phyloP scores from a whole-genome alignment of 2,329 filamentous ascomycete species.

The Penicillium rolfsii region DNA sequence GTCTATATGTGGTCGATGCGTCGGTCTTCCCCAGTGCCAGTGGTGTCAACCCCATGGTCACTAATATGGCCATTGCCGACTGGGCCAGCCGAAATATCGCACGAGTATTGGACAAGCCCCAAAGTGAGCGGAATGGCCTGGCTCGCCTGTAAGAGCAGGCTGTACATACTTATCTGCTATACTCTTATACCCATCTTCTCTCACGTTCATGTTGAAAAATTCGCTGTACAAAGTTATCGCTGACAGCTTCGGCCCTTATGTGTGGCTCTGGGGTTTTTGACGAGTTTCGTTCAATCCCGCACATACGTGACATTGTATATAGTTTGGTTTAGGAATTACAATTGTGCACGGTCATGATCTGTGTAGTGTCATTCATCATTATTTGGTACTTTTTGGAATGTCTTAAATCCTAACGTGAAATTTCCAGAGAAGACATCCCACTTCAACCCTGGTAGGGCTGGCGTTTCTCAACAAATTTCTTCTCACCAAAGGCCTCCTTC shows the following conservation, averaged over 20 bases:
- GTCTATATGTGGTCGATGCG: conserved; percentile 54
- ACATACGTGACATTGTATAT: neutral
- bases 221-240: neutral
- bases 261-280: neutral
- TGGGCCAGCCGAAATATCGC: conserved; percentile 49
- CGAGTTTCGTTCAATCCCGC: too few relatives aligned
- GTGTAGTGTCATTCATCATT: neutral
- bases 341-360: neutral
- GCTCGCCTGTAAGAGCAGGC: conserved; percentile 28
- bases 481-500: conserved; percentile 35
- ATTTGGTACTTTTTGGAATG: neutral
- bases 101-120: conserved; percentile 31
- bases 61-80: conserved; percentile 55
- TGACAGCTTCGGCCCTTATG: neutral
- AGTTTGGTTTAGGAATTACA: neutral
- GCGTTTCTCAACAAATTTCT: conserved; percentile 33
- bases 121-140: conserved; percentile 19
- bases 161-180: neutral
- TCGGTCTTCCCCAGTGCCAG: conserved; percentile 56
- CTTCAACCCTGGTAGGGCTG: conserved; percentile 11
- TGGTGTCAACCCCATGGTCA: conserved; percentile 58
- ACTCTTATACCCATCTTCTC: neutral
- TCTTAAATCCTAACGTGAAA: neutral
- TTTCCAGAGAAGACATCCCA: too few relatives aligned
- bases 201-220: conserved; percentile 2